Evolutionary conservation across 192 early-diverging fungal species (phyloP), one percentile per base, ranked within the genome.

Genomic region (Mortierella alpina): DNA sequence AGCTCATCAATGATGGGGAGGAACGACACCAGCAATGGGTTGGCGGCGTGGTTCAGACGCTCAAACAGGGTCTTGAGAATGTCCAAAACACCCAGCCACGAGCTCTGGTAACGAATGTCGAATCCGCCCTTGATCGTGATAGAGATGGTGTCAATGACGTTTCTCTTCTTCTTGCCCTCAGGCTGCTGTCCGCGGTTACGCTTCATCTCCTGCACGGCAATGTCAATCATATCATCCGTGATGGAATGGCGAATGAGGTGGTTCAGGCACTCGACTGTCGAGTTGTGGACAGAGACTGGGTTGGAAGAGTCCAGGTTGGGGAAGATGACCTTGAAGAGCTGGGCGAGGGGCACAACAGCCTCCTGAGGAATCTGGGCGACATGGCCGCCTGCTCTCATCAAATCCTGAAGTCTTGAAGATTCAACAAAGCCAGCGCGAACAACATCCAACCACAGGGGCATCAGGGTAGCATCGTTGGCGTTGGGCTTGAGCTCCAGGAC

Each of bases 401-500:
- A 20, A 17, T 53, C 59, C 46, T 80, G 77, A 47, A 80, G 46
- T 64, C 77, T 86, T 22, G 95, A 89, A 66, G 91, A 91, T n/a
- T 90, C 83, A 14, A 84, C 69, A 75, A 94, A 96, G 1, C 91
- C 91, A 67, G 90, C 90, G 42, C 88, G 85, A 13, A 97, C 87
- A 53, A 97, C 90, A 58, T 90, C 88, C 55, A 97, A 85, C 96
- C 96, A 97, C 15, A 93, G 75, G 53, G 95, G 94, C 72, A 91
- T 89, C 59, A 95, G 82, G 57, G 88, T 85, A n/a, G 90, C 87
- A 74, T 98, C 96, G 76, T 92, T 93, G 50, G 88, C 85, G 78
- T 92, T 93, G 55, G 96, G 96, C 72, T 92, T 93, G 23, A 98
- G 88, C 50, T 93, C 93, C n/a, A 88, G 84, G 7, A 93, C 84